phyloP scores from a whole-genome alignment of 192 early-diverging fungal species.

The Linnemannia schmuckeri region DNA sequence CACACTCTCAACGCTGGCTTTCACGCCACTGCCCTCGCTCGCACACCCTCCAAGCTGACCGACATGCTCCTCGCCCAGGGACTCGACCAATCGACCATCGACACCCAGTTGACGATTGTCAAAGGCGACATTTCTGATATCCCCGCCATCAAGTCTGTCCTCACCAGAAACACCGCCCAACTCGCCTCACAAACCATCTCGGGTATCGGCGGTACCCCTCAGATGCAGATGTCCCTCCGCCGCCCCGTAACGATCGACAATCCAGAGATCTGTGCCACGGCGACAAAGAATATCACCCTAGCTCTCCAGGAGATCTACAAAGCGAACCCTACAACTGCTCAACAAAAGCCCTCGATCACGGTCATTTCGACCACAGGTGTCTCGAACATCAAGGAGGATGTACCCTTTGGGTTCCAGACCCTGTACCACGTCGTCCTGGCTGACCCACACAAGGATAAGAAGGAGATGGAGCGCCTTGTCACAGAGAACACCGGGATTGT shows the following conservation, averaged over 20 bases:
- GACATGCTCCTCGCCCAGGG: constrained; percentile 44
- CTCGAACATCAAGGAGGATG: constrained; percentile 34
- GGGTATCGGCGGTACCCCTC: constrained; percentile 32
- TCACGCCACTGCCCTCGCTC: constrained; percentile 39
- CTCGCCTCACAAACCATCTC: constrained; percentile 41
- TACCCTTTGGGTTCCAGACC: constrained; percentile 19
- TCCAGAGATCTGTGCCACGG: constrained; percentile 27
- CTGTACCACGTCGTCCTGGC: constrained; percentile 30
- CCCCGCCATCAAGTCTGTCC: constrained; percentile 23
- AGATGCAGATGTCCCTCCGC: constrained; percentile 9
- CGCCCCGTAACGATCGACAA: constrained; percentile 29
- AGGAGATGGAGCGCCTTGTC: constrained; percentile 34
- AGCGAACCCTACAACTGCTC: constrained; percentile 6
- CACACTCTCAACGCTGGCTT: constrained; percentile 42
- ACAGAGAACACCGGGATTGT: constrained; percentile 3
- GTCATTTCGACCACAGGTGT: constrained; percentile 36
- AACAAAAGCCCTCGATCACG: constrained; percentile 33
- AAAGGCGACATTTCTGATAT: constrained; percentile 36
- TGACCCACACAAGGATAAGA: constrained; percentile 49
- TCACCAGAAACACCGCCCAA: not conserved
- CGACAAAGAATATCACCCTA: constrained; percentile 18
- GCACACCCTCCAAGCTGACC: constrained; percentile 44
- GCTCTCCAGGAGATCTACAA: constrained; percentile 29
- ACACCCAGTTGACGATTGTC: constrained; percentile 30
- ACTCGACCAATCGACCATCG: constrained; percentile 13